phyloP scores from a whole-genome alignment of 192 early-diverging fungal genomes.

The Linnemannia elongata region DNA sequence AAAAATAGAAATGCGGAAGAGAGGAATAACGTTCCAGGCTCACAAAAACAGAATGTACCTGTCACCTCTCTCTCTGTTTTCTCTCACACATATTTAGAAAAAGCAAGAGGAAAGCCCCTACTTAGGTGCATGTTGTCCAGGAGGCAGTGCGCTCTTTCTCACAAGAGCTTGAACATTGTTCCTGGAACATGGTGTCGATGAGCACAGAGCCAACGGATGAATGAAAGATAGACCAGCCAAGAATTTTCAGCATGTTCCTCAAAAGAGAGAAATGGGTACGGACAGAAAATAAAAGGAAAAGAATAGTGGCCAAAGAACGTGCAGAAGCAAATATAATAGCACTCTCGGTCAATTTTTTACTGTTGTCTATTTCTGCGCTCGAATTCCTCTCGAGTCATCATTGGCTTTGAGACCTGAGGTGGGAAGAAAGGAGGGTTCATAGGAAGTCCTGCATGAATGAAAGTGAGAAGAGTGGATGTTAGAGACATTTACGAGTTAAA shows the following conservation, averaged over 20 bases:
- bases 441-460: conserved; percentile 23
- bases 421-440: conserved; percentile 55
- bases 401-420: conserved; percentile 53
- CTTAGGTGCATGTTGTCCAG: background rate
- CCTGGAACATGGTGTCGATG: background rate
- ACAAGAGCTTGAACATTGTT: background rate
- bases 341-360: conserved; percentile 13
- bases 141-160: background rate
- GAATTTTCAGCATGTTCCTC: background rate
- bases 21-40: background rate
- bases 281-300: background rate
- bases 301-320: background rate
- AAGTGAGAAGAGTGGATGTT: background rate
- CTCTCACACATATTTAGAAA: background rate
- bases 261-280: background rate
- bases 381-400: conserved; percentile 54
- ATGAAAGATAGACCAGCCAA: background rate
- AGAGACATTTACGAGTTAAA: background rate
- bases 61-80: background rate
- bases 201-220: background rate
- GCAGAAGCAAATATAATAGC: background rate
- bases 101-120: background rate
- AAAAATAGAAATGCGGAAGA: background rate
- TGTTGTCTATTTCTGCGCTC: conserved; percentile 58
- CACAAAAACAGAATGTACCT: background rate